phyloP scores from a whole-genome alignment of 495 filamentous ascomycete genomes.

The Rostrohypoxylon terebratum region DNA sequence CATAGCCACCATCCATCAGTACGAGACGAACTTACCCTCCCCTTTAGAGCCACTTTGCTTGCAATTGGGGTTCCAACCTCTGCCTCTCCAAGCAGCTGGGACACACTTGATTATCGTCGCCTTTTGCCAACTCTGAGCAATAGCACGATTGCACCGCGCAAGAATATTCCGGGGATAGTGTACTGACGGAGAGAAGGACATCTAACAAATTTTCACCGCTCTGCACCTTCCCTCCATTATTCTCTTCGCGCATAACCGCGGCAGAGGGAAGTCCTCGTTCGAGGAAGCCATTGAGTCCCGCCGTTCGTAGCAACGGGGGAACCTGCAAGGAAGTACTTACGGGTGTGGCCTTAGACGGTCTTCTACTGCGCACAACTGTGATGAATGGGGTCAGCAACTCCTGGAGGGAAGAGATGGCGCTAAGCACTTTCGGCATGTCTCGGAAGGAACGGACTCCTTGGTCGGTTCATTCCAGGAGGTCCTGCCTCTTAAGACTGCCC shows the following conservation, averaged over 20 bases:
- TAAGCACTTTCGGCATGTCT: too few species aligned
- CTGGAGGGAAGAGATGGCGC: too few species aligned
- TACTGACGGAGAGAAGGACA: slow-evolving; percentile 29
- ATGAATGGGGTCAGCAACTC: too few species aligned
- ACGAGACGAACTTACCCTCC: not conserved
- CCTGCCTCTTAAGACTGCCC: too few species aligned
- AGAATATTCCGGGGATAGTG: slow-evolving; percentile 26
- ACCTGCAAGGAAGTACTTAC: not conserved
- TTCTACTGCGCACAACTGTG: too few species aligned
- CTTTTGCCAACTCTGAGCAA: not conserved
- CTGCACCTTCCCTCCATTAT: not conserved
- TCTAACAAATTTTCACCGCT: not conserved
- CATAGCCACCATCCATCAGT: too few species aligned
- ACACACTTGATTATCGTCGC: slow-evolving; percentile 17
- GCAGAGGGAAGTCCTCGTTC: slow-evolving; percentile 31
- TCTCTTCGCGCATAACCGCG: slow-evolving; percentile 8
- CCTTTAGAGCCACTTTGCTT: slow-evolving; percentile 30
- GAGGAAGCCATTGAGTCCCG: slow-evolving; percentile 1
- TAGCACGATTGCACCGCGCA: slow-evolving; percentile 37
- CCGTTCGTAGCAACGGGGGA: not conserved
- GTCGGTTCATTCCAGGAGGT: too few species aligned
- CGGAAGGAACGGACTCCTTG: too few species aligned
- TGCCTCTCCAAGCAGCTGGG: slow-evolving; percentile 25
- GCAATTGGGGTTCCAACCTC: slow-evolving; percentile 14
- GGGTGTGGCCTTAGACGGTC: not conserved